These are phyloP conservation scores for Tremella fuciformis DNA, from an alignment of 768 basidiomycete species.

Conservation along the genomic window DNA sequence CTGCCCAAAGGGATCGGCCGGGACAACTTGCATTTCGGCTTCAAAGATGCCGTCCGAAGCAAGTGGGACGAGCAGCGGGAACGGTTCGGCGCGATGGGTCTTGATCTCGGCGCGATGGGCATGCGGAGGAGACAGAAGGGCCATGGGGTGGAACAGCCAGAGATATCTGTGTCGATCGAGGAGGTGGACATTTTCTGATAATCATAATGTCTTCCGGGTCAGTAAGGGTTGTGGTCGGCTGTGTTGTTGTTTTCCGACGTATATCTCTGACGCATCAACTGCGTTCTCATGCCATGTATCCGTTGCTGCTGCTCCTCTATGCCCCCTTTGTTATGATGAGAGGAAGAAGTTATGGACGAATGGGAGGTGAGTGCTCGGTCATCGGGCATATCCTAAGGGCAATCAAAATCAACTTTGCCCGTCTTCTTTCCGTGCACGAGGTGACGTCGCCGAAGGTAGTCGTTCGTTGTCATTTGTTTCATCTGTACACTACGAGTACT, in stretches of 20 bases:
- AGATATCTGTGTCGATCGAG: neutral
- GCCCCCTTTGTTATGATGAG: neutral
- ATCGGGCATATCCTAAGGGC: too few species aligned
- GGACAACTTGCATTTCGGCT: slow-evolving; percentile 18
- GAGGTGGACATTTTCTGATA: neutral
- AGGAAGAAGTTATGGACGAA: too few species aligned
- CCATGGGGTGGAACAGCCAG: neutral
- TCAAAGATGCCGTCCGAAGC: slow-evolving; percentile 41
- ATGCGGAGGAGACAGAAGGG: slow-evolving; percentile 4
- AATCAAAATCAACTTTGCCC: too few species aligned
- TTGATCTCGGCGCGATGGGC: slow-evolving; percentile 1
- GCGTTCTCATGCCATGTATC: neutral
- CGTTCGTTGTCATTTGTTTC: neutral
- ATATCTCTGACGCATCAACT: too few species aligned
- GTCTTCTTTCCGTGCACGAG: too few species aligned
- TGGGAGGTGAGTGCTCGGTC: too few species aligned
- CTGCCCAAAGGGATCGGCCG: slow-evolving; percentile 1
- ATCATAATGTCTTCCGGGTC: too few species aligned
- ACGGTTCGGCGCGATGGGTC: slow-evolving; percentile 14
- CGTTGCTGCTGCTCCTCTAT: neutral
- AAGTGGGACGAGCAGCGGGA: slow-evolving; percentile 41
- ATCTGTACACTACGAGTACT: slow-evolving; percentile 1
- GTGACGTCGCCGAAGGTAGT: neutral
- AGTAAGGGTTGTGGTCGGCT: too few species aligned
- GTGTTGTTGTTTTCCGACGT: too few species aligned